A percentile compares a stretch with the other conserved stretches of the same genome.
Evolutionary conservation across 2,329 filamentous ascomycete genomes (phyloP).

Genomic region (Penicillium griseofulvum): DNA sequence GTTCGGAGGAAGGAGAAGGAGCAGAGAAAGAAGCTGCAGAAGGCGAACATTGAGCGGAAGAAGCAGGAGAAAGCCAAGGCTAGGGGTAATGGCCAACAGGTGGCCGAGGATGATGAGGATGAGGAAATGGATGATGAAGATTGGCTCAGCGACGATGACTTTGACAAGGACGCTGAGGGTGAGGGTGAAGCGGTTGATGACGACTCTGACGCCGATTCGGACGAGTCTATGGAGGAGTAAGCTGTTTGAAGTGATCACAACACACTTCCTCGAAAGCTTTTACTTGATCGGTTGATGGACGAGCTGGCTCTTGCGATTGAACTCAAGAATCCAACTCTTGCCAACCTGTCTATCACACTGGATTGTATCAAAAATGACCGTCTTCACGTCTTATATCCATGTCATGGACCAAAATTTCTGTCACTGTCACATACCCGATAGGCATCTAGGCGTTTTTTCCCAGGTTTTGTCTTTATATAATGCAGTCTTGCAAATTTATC

Average conservation of each 20-base stretch:
- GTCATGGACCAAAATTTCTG: conserved; percentile 13
- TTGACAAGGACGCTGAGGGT: conserved; percentile 46
- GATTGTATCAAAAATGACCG: conserved; percentile 1
- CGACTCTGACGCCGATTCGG: conserved; percentile 43
- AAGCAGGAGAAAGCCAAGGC: conserved; percentile 60
- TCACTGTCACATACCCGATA: conserved; percentile 13
- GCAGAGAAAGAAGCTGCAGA: conserved; percentile 80
- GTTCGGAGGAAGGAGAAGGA: conserved; percentile 79
- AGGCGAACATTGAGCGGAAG: conserved; percentile 87
- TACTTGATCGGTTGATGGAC: background rate
- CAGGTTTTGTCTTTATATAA: conserved; percentile 8
- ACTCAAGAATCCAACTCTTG: background rate
- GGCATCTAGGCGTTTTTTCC: conserved; percentile 7
- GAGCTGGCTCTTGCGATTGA: background rate
- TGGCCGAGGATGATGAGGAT: conserved; percentile 51
- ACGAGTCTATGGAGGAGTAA: conserved; percentile 46
- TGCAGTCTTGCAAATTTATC: background rate
- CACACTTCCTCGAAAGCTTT: background rate
- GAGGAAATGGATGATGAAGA: conserved; percentile 54
- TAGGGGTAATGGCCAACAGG: conserved; percentile 44
- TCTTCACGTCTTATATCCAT: conserved; percentile 4
- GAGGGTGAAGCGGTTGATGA: conserved; percentile 32
- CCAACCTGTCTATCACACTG: background rate
- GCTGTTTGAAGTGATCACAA: background rate
- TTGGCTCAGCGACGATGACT: conserved; percentile 54